phyloP scores from a whole-genome alignment of 2,329 filamentous ascomycete genomes.

The Canariomyces notabilis region DNA sequence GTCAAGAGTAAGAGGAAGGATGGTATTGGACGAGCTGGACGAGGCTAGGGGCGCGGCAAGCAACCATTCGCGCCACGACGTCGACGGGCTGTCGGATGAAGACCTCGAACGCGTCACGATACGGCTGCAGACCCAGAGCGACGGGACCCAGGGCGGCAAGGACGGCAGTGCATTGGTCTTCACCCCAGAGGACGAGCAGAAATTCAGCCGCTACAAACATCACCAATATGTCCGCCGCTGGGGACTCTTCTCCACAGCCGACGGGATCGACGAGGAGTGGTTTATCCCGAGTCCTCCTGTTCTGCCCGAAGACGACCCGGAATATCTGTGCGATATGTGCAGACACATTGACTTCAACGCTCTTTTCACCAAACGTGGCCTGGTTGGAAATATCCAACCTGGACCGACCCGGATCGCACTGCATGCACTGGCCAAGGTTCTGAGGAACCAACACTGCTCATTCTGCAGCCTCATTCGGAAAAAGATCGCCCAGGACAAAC shows the following conservation, averaged over 20 bases:
- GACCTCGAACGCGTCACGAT: neutral
- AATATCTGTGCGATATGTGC: constrained; percentile 17
- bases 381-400: constrained; percentile 7
- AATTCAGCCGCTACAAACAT: constrained; percentile 8
- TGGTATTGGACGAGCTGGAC: neutral
- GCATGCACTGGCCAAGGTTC: constrained; percentile 1
- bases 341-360: constrained; percentile 12
- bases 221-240: constrained; percentile 4
- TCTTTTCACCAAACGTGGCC: constrained; percentile 7
- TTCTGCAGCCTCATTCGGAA: constrained; percentile 10
- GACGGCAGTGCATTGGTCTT: neutral
- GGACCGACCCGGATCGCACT: constrained; percentile 2
- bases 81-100: neutral
- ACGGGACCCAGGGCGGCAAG: neutral
- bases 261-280: constrained; percentile 12
- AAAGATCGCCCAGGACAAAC: constrained; percentile 1
- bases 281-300: constrained; percentile 9
- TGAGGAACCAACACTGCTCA: constrained; percentile 2
- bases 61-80: neutral
- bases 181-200: neutral
- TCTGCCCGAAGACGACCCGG: constrained; percentile 1
- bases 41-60: neutral
- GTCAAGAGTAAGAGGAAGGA: neutral
- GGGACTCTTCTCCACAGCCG: neutral
- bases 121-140: constrained; percentile 2